A percentile compares a stretch with the other conserved stretches of the same genome.
These are phyloP conservation scores for Hymenoscyphus albidus DNA, from an alignment of 2,329 filamentous ascomycete species.

Conservation along the genomic window DNA sequence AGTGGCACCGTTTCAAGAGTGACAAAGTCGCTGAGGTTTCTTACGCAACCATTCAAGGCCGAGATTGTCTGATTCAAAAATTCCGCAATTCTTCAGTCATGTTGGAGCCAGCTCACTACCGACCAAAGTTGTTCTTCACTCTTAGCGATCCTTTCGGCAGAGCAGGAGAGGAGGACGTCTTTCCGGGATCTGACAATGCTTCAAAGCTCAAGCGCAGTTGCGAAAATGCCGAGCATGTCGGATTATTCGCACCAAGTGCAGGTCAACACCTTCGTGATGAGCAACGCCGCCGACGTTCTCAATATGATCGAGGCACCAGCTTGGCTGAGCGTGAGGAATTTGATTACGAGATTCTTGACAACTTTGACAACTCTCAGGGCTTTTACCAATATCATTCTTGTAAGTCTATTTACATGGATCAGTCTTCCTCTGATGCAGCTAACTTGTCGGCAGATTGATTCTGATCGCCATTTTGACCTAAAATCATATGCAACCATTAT, in stretches of 20 bases:
- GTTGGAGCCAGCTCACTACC: constrained; percentile 75
- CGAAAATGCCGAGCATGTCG: constrained; percentile 81
- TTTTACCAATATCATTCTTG: constrained; percentile 20
- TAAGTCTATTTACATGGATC: constrained; percentile 9
- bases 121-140: constrained; percentile 70
- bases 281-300: constrained; percentile 66
- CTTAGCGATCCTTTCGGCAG: constrained; percentile 52
- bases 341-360: constrained; percentile 21
- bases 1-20: constrained; percentile 77
- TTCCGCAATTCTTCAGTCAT: constrained; percentile 97
- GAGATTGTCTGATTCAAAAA: constrained; percentile 86
- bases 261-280: constrained; percentile 70
- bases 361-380: constrained; percentile 5
- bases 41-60: constrained; percentile 95
- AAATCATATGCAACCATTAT: constrained; percentile 9
- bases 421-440: constrained; percentile 5
- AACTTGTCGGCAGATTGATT: constrained; percentile 5
- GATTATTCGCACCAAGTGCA: constrained; percentile 75
- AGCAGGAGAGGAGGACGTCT: constrained; percentile 68
- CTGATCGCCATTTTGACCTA: constrained; percentile 12
- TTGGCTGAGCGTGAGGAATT: constrained; percentile 48
- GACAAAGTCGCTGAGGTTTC: constrained; percentile 87
- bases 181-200: constrained; percentile 76
- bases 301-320: constrained; percentile 77
- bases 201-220: constrained; percentile 85